Conservation (phyloP, 345 rosid species). For the Populus deltoides region DNA sequence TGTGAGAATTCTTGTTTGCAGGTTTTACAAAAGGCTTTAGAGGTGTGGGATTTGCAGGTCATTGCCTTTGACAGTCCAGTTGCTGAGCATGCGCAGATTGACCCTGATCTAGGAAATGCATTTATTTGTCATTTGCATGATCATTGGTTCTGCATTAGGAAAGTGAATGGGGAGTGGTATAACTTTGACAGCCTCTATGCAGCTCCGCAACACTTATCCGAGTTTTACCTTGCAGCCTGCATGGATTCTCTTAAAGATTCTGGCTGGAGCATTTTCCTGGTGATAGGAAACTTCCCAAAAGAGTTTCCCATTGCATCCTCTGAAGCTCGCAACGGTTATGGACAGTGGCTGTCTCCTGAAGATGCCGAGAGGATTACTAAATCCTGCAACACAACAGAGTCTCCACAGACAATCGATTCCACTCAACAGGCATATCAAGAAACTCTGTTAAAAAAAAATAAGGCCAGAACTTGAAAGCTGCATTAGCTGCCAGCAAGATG, state of each 20-base stretch:
- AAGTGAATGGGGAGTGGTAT: slow-evolving; percentile 88
- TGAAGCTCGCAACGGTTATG: slow-evolving; percentile 72
- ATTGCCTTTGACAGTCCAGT: slow-evolving; percentile 82
- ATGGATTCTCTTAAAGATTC: slow-evolving; percentile 77
- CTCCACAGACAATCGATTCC: slow-evolving; percentile 30
- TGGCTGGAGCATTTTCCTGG: slow-evolving; percentile 93
- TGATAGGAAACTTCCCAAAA: slow-evolving; percentile 81
- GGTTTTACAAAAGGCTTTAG: slow-evolving; percentile 93
- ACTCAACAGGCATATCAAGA: slow-evolving; percentile 39
- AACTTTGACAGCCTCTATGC: slow-evolving; percentile 91
- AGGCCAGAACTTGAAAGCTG: slow-evolving; percentile 81
- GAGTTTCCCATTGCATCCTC: slow-evolving; percentile 70
- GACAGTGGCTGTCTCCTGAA: slow-evolving; percentile 87
- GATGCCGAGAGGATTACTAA: slow-evolving; percentile 82
- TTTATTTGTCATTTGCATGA: slow-evolving; percentile 93
- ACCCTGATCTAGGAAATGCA: slow-evolving; percentile 81
- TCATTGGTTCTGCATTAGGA: slow-evolving; percentile 93
- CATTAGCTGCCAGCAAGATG: slow-evolving; percentile 87
- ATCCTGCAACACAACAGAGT: slow-evolving; percentile 42
- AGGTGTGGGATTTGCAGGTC: slow-evolving; percentile 89
- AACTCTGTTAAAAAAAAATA: slow-evolving; percentile 52
- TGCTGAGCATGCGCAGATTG: slow-evolving; percentile 88
- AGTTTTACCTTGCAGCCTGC: slow-evolving; percentile 84
- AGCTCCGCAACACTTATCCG: slow-evolving; percentile 84
- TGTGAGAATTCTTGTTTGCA: slow-evolving; percentile 23